phyloP scores from a whole-genome alignment of 805 yeast genomes.

The Candida coquimbonensis region DNA sequence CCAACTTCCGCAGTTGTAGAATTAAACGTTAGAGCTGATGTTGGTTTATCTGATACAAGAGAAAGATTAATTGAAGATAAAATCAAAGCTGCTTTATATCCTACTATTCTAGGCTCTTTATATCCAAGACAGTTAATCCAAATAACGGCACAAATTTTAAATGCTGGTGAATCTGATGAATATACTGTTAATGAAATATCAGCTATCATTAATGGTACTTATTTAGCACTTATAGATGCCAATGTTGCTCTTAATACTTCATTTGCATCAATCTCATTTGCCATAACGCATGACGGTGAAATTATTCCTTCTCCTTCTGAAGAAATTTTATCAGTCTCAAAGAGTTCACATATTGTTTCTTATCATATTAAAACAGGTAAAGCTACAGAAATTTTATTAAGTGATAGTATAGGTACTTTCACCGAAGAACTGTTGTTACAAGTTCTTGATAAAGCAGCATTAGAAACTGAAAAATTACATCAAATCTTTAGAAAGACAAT shows the following conservation, averaged over 20 bases:
- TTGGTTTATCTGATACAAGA: constrained; percentile 67
- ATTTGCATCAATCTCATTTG: constrained; percentile 50
- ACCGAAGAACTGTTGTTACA: constrained; percentile 45
- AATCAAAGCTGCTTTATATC: constrained; percentile 51
- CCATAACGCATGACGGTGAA: constrained; percentile 27
- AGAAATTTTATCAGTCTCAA: constrained; percentile 34
- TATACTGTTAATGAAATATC: constrained; percentile 20
- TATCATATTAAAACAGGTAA: constrained; percentile 45
- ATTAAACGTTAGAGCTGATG: constrained; percentile 68
- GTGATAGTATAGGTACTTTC: constrained; percentile 71
- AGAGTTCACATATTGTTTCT: constrained; percentile 62
- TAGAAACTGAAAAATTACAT: constrained; percentile 39
- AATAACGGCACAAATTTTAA: constrained; percentile 57
- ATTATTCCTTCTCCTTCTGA: constrained; percentile 39
- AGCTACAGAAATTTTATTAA: constrained; percentile 50
- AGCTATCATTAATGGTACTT: constrained; percentile 53
- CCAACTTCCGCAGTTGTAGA: constrained; percentile 77
- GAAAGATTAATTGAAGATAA: constrained; percentile 74
- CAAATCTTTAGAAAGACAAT: constrained; percentile 42
- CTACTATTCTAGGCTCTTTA: constrained; percentile 50
- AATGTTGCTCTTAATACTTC: constrained; percentile 64
- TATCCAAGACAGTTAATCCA: constrained; percentile 80
- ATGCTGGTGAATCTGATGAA: constrained; percentile 39
- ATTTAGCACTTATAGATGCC: constrained; percentile 73
- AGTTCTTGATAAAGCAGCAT: constrained; percentile 46